Base-by-base conservation (phyloP, 148 eudicot genomes). In the Drosera capensis region DNA sequence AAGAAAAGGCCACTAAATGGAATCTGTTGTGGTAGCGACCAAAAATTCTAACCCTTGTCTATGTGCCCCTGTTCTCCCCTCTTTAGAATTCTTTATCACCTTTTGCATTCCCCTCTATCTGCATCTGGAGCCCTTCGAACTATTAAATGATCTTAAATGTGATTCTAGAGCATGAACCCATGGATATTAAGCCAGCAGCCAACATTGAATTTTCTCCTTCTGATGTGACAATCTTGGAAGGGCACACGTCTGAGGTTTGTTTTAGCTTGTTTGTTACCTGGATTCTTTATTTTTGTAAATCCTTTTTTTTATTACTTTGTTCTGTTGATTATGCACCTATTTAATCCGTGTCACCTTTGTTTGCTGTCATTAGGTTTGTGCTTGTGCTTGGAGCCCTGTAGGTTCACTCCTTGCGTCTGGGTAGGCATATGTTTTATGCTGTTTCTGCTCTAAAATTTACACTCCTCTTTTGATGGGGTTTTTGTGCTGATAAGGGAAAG, bases 361-460 rank as follows among this genome's bases (percentile, higher is more conserved):
- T 28, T 18, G 31, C 6, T 46, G 14, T 21, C 24, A 23, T 5
- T 63, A 79, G 87, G 87, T 79, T 60, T 79, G 73, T 67, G 82
- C 71, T 31, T 75, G 87, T 61, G 79, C 87, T 11, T 79, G 87
- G 87, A 75, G 75, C 64, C 87, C 87, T 48, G 50, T 58, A 11
- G 82, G 73, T 50, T 70, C 79, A 23, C 66, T 75, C 56, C 76
- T 79, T 57, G 87, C 87, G 42, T 75, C 87, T 29, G 87, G 79
- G 87, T 79, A 39, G 26, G 76, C 43, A 56, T 21, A 20, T 8
- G 14, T 14, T n/a, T 8, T 15, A 11, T 30, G 3, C 16, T 7
- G 6, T 18, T 3, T 17, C 1, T 39, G n/a, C 2, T 3, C n/a
- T 5, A 3, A 37, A 14, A 14, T 37, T 3, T 29, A 7, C 12